phyloP scores from a whole-genome alignment of 2,329 filamentous ascomycete genomes.

The Cladosporium oxysporum region DNA sequence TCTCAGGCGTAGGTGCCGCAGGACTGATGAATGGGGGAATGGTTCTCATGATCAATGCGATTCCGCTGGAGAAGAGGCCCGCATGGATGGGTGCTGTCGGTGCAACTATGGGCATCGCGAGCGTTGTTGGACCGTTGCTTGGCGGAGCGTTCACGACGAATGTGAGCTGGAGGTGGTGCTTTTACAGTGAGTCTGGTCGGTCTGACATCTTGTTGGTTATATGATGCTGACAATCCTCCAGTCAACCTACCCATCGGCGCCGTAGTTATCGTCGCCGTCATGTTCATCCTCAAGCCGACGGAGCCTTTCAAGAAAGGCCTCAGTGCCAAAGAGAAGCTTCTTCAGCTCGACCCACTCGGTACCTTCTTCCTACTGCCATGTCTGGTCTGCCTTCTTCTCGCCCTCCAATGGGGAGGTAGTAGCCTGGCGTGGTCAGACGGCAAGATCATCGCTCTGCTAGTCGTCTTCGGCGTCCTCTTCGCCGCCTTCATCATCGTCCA shows the following conservation, averaged over 20 bases:
- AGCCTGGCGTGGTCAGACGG: constrained; percentile 44
- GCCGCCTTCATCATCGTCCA: constrained; percentile 48
- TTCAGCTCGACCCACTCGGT: constrained; percentile 50
- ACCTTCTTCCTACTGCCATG: constrained; percentile 43
- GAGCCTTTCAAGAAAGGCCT: constrained; percentile 24
- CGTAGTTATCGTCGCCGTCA: constrained; percentile 42
- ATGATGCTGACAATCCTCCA: background rate
- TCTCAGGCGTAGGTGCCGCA: constrained; percentile 44
- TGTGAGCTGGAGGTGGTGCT: constrained; percentile 44
- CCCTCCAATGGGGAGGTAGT: constrained; percentile 52
- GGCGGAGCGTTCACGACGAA: constrained; percentile 48
- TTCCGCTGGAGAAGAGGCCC: constrained; percentile 44
- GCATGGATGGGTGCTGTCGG: constrained; percentile 42
- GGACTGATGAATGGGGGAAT: constrained; percentile 39
- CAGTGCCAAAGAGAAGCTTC: constrained; percentile 40
- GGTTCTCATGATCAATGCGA: constrained; percentile 48
- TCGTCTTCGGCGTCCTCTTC: constrained; percentile 45
- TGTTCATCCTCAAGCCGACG: constrained; percentile 41
- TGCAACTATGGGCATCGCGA: constrained; percentile 40
- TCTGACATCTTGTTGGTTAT: background rate
- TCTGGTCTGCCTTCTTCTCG: constrained; percentile 49
- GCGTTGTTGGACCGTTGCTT: constrained; percentile 47
- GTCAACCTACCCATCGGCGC: constrained; percentile 52
- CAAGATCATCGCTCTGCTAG: constrained; percentile 48
- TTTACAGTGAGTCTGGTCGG: constrained; percentile 20